These are phyloP conservation scores for Lachancea meyersii DNA, from an alignment of 805 yeast species.

Conservation along the genomic window DNA sequence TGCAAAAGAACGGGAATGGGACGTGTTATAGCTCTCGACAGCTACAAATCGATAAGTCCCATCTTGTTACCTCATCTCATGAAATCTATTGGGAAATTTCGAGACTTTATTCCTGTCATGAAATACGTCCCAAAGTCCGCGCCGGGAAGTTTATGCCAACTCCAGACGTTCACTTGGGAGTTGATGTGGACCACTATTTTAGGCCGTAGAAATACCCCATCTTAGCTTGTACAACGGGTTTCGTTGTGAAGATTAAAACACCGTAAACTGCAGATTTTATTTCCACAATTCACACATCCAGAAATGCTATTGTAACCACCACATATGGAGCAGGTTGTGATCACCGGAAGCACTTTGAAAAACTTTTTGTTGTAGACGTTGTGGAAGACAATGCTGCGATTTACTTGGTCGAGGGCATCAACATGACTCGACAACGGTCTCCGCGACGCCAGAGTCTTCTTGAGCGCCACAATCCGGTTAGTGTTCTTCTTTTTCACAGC, in stretches of 20 bases:
- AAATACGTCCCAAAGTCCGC: no score
- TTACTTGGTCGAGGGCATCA: conserved; percentile 29
- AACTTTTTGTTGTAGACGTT: conserved; percentile 31
- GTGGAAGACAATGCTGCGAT: conserved; percentile 26
- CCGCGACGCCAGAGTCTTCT: conserved; percentile 26
- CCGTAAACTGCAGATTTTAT: conserved; percentile 29
- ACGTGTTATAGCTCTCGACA: neutral
- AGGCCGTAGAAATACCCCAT: neutral
- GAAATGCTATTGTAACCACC: conserved; percentile 31
- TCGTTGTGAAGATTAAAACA: conserved; percentile 32
- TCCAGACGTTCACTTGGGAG: no score
- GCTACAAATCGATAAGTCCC: neutral
- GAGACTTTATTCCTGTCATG: no score
- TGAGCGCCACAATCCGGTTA: conserved; percentile 28
- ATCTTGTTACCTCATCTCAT: neutral
- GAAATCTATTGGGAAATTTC: neutral
- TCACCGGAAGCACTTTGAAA: conserved; percentile 31
- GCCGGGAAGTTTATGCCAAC: no score
- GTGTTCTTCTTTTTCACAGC: conserved; percentile 28
- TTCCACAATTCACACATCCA: conserved; percentile 30
- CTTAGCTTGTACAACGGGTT: conserved; percentile 26
- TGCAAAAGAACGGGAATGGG: neutral
- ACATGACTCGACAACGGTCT: conserved; percentile 29
- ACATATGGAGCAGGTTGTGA: conserved; percentile 32
- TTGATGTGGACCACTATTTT: no score